Conservation (phyloP, 2,329 filamentous ascomycete genomes). For the Botrytis fabae region DNA sequence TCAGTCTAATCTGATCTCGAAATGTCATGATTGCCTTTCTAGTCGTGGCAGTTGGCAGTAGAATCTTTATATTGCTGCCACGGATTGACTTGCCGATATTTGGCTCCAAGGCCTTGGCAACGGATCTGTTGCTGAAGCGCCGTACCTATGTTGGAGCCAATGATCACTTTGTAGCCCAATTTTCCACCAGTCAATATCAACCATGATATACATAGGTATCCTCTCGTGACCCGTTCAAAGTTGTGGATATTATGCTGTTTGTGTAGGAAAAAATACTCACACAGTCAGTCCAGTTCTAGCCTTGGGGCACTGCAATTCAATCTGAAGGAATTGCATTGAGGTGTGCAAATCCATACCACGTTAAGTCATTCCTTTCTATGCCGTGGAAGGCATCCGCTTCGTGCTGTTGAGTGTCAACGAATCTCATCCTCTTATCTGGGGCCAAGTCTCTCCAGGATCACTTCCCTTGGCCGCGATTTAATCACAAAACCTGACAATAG, state of each 20-base stretch:
- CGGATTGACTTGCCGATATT: background rate
- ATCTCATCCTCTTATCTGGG: background rate
- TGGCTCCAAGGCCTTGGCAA: background rate
- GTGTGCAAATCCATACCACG: background rate
- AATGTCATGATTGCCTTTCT: background rate
- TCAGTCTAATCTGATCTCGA: background rate
- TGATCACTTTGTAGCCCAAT: no score
- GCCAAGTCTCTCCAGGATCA: background rate
- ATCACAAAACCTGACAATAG: background rate
- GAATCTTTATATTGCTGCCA: background rate
- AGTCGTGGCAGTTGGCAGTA: background rate
- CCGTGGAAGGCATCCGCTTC: background rate
- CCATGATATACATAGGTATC: no score
- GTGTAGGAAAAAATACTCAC: background rate
- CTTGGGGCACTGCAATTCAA: background rate
- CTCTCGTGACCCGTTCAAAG: background rate
- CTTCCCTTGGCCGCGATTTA: background rate
- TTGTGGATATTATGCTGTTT: background rate
- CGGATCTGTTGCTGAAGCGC: background rate
- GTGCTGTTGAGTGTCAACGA: background rate
- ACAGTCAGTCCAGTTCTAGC: background rate
- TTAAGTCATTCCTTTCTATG: background rate
- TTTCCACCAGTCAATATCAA: background rate
- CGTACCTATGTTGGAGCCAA: background rate
- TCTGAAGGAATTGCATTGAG: background rate